Conservation (phyloP, 2,329 filamentous ascomycete species). For the Ceratocystiopsis brevicomis region DNA sequence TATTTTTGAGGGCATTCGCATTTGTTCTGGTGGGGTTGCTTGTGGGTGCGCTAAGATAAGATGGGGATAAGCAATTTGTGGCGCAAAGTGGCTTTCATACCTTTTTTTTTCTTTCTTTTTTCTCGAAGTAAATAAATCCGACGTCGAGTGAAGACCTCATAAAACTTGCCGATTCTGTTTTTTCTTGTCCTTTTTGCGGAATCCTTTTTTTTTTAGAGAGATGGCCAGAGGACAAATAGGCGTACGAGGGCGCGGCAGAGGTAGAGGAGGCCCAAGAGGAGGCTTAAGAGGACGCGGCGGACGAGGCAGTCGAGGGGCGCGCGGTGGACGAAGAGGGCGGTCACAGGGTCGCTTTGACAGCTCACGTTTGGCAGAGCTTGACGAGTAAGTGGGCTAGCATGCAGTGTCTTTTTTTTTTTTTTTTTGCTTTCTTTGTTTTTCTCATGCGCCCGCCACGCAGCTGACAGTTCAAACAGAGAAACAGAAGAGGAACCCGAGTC, state of each 20-base stretch:
- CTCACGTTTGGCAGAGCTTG: slow-evolving; percentile 25
- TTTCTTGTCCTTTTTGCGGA: no score
- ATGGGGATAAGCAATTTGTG: slow-evolving; percentile 17
- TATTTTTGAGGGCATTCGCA: slow-evolving; percentile 12
- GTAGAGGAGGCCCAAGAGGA: slow-evolving; percentile 11
- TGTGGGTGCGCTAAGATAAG: slow-evolving; percentile 37
- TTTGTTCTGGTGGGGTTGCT: slow-evolving; percentile 15
- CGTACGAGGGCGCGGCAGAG: slow-evolving; percentile 5
- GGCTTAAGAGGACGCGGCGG: slow-evolving; percentile 9
- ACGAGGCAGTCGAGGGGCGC: neutral
- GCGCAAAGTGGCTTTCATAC: slow-evolving; percentile 1
- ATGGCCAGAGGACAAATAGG: no score
- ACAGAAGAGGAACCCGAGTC: slow-evolving; percentile 2
- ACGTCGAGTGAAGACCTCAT: no score
- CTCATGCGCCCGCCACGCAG: no score
- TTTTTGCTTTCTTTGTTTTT: no score
- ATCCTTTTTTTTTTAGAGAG: no score
- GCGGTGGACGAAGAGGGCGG: slow-evolving; percentile 11
- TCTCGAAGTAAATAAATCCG: neutral
- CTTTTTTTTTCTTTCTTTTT: slow-evolving; percentile 5
- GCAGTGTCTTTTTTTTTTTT: no score
- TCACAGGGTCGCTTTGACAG: slow-evolving; percentile 22
- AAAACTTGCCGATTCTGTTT: no score
- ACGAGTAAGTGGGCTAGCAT: slow-evolving; percentile 18
- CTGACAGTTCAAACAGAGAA: no score